Evolutionary conservation across 805 yeast species (phyloP), one percentile per base, ranked within the genome.

Genomic region (Ogataea haglerorum): DNA sequence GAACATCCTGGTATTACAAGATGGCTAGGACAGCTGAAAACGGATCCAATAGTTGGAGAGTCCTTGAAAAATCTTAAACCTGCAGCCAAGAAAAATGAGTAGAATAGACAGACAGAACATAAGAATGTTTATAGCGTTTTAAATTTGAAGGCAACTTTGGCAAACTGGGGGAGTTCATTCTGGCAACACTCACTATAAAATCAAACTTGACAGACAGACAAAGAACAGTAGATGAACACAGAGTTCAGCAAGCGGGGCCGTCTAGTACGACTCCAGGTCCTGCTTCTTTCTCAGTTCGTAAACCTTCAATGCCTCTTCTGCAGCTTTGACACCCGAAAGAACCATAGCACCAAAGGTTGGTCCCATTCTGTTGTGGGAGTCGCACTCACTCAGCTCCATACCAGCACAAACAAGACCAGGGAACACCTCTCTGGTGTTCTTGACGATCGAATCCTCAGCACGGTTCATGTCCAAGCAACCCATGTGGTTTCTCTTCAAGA

Each of bases 291-390:
- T 52, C 28, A 45, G 23, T n/a, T 60, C 64, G 40, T 51, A 59
- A 31, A 57, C 57, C 17, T 58, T 52, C 47, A 60, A 48, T 21
- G 62, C 57, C 39, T 52, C 58, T 54, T 82, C 86, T 17, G 89
- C 90, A 30, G 90, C 89, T 65, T 82, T 81, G 52, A 82, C 82
- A 54, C 91, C 91, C 19, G 85, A 76, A 42, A 81, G 73, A 24
- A 78, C 82, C 90, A 83, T 83, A 34, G 89, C 89, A 45, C 88
- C 89, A 52, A 83, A 83, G 28, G 89, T 82, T 36, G 91, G 90
- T 19, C 90, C 90, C 89, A 83, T 83, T 65, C 91, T 76, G 73
- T 82, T 80, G 51, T 78, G 75, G 18, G 89, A 89, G 54, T 81
- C 86, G 40, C 82, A 76, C 59, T 83, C 89, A 24, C 86, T 80